Evolutionary conservation across 148 eudicot genomes (phyloP), one percentile per base, ranked within the genome.

Genomic region (Diospyros kaki): DNA sequence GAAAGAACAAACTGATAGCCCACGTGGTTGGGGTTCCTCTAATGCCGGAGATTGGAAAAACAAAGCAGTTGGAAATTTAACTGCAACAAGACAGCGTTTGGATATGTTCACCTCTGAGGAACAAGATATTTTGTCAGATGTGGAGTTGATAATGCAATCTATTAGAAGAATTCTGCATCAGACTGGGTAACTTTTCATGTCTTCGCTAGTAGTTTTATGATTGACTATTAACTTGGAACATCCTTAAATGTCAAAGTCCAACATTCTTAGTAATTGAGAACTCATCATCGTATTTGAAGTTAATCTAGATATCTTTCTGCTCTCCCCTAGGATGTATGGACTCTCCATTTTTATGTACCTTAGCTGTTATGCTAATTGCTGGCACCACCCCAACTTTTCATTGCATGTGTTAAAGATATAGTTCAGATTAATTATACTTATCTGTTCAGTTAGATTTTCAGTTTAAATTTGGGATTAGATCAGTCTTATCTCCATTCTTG

Each of bases 71-170:
- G 81, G 59, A 41, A 75, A 77, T n/a, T 50, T 89, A 3, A 89
- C 97, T 60, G 88, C 80, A 60, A 89, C 96, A 3, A 79, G 88
- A 75, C 87, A 79, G 71, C 85, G 94, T 6, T 43, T 89, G 75
- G 97, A 95, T 75, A 9, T 78, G 13, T 92, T 95, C 79, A 71
- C 97, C 3, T 75, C 85, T 7, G 99, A 93, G 68, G 97, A 93
- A 78, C 90, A 91, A 79, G 94, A 93, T 52, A 79, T 87, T 59
- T 79, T 92, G 12, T 60, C 85, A 18, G 99, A 89, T 44, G 63
- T 85, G 55, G 99, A 95, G 74, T 79, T 82, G 4, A 79, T 91
- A 66, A 88, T 89, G 94, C 86, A 61, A 77, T 81, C 88, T 9
- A 81, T 88, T 75, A 83, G 91, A 84, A 86, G 86, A 74, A 89